Evolutionary conservation across 2,329 filamentous ascomycete genomes (phyloP).

Genomic region (Trichoderma sp.): DNA sequence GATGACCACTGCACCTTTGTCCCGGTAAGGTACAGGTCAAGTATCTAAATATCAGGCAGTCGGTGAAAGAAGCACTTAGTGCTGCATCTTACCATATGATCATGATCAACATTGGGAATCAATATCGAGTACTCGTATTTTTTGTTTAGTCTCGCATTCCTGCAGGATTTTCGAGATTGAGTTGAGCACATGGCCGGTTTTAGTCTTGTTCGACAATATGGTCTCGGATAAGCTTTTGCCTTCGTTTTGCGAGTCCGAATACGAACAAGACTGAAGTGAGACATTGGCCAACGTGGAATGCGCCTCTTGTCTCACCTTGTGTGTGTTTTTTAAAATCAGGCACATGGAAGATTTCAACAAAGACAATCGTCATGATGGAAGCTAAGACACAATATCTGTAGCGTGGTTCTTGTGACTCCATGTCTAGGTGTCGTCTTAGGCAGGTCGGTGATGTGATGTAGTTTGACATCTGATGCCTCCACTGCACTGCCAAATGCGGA

Average conservation of each 20-base stretch:
- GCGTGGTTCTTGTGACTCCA: neutral
- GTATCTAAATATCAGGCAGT: too few species aligned
- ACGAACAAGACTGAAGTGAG: constrained; percentile 2
- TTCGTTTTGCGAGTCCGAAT: constrained; percentile 9
- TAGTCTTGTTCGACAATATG: neutral
- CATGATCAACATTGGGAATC: neutral
- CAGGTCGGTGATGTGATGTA: neutral
- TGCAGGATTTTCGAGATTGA: neutral
- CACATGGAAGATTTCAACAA: neutral
- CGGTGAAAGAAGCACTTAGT: neutral
- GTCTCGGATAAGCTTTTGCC: neutral
- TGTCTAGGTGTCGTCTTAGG: neutral
- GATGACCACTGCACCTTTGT: neutral
- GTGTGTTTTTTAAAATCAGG: neutral
- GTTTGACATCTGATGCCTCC: neutral
- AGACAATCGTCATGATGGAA: neutral
- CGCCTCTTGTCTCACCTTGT: neutral
- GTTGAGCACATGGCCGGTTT: neutral
- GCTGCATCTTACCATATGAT: neutral
- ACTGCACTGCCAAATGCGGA: neutral
- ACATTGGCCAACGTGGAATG: neutral
- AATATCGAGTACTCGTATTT: neutral
- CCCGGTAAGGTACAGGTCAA: neutral
- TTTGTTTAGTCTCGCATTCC: neutral
- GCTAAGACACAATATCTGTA: neutral